phyloP scores from a whole-genome alignment of 768 basidiomycete genomes.

The Termitomyces sp. region DNA sequence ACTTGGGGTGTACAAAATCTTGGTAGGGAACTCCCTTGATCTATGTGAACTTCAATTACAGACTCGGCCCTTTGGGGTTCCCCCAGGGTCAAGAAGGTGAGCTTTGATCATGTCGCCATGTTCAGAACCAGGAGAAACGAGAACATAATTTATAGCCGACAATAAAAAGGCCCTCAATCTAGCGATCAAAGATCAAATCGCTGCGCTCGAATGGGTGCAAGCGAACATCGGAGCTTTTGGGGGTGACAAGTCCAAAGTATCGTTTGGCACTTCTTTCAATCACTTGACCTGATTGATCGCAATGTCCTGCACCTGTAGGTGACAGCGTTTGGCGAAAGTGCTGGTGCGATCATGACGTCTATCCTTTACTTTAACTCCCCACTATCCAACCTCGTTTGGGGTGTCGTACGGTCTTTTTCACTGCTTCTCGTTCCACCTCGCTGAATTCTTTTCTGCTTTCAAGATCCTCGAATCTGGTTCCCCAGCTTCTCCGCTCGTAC shows the following conservation, averaged over 20 bases:
- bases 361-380: neutral
- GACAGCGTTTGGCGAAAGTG: neutral
- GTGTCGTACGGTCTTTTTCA: constrained; percentile 21
- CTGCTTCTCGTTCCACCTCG: neutral
- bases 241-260: constrained; percentile 40
- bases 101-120: neutral
- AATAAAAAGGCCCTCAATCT: constrained; percentile 30
- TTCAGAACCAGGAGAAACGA: neutral
- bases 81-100: constrained; percentile 29
- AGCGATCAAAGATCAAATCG: constrained; percentile 33
- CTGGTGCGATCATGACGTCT: neutral
- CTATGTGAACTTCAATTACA: constrained; percentile 29
- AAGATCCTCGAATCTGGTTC: constrained; percentile 42
- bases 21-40: constrained; percentile 30
- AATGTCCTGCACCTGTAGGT: neutral
- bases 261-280: neutral
- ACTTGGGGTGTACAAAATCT: no score
- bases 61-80: constrained; percentile 45
- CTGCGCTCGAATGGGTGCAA: constrained; percentile 45
- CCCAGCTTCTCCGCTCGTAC: constrained; percentile 23
- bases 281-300: no score
- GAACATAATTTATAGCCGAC: constrained; percentile 17
- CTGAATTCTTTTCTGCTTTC: neutral
- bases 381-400: constrained; percentile 16
- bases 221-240: constrained; percentile 50